Percentiles rank a stretch among this genome's conserved stretches.
Conservation (phyloP, 306 rosid genomes). For the Ammopiptanthus mongolicus region DNA sequence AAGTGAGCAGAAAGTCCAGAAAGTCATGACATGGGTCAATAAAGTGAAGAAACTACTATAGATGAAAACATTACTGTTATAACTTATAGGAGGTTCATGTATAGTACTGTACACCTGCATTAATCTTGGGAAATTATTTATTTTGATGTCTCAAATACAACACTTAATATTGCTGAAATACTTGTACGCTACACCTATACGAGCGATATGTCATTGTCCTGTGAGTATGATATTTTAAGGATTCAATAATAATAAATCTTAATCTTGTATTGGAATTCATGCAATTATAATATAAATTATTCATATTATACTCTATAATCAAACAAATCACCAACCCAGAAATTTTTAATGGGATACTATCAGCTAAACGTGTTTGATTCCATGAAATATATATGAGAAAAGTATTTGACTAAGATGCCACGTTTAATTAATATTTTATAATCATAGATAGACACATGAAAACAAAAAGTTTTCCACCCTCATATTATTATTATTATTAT, state of each 20-base stretch:
- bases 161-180: too few species aligned
- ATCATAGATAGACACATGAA: not conserved
- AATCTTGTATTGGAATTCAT: not conserved
- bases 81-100: not conserved
- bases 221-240: too few species aligned
- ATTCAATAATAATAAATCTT: too few species aligned
- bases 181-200: too few species aligned
- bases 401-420: not conserved
- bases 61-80: not conserved
- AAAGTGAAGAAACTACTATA: not conserved
- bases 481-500: not conserved
- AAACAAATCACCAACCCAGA: not conserved
- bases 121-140: too few species aligned
- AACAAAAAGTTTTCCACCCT: not conserved
- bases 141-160: too few species aligned
- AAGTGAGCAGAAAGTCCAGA: not conserved
- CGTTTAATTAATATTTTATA: not conserved
- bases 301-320: not conserved
- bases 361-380: not conserved
- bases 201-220: too few species aligned
- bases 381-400: not conserved
- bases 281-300: not conserved
- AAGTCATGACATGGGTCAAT: slow-evolving; percentile 18
- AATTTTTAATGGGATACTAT: not conserved
- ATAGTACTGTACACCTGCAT: not conserved